Base-by-base conservation (phyloP, 2,329 filamentous ascomycete species). In the Leptographium wingfieldii region DNA sequence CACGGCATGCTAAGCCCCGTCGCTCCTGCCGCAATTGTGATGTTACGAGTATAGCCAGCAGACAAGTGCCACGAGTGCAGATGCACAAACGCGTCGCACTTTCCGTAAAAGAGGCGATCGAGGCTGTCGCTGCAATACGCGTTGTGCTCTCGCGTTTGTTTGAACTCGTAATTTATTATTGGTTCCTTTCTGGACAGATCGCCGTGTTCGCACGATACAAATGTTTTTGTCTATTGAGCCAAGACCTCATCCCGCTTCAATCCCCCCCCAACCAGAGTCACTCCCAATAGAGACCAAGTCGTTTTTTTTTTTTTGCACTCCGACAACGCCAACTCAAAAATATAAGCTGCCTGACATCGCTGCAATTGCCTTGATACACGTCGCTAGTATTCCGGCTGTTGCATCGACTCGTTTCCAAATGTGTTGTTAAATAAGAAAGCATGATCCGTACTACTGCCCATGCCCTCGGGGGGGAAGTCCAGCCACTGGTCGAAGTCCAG, bases 401-500 rank as follows among this genome's bases (percentile, higher is more conserved):
- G 63, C 63, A 64, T 57, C 43, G 58, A 27, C 29, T 65, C 64
- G 53, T 60, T 61, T 43, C 61, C 61, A 59, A 63, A 65, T 12
- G 61, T 59, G 40, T 52, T 60, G 58, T 51, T 62, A 27, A 73
- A 70, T 29, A 73, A 66, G 60, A 66, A 65, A 33, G 63, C 63
- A 9, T 65, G 64, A 38, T 66, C 64, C 14, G 64, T 62, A 58
- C 63, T 65, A 58, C 64, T 66, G 57, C 63, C 63, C 61, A 66
- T 65, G 7, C 74, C 76, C 56, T 81, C 80, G 1, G 74, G 73
- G 6, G 79, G 80, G 63, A 81, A 83, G 61, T 83, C 77, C 27
- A 83, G 72, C 78, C 79, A 83, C 65, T 82, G 79, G 60, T 82
- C 79, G 58, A 82, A 79, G 59, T 83, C 80, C 61, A 82, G 76